Base-by-base conservation (phyloP, 2,329 filamentous ascomycete genomes). In the Arthrobotrys sinensis region DNA sequence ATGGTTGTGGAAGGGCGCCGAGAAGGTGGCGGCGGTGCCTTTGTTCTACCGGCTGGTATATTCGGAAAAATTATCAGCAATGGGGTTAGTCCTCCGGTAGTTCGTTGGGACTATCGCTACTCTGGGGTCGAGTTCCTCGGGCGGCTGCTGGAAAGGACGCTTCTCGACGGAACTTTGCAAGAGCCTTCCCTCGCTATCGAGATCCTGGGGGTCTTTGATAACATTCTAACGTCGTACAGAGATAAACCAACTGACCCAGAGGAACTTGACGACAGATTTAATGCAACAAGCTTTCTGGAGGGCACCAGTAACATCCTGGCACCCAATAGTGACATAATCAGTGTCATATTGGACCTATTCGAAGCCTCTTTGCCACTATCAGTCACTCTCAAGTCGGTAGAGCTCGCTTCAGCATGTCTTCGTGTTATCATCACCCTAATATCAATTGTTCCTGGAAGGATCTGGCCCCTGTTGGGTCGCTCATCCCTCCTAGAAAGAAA, bases 401-500 rank as follows among this genome's bases (percentile, higher is more conserved):
- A 90, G 40, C 87, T 96, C 32, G 87, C 91, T 1, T 88, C 94
- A 57, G 90, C 92, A 24, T 97, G 93, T 83, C 85, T 94, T 21
- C 91, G 93, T 66, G 97, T 98, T 82, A 86, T 97, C 43, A 89
- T 92, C 80, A 90, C 91, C 1, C 86, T 96, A 16, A 84, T 96
- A 28, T 87, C 88, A 8, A 81, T 92, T n/a, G 89, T 91, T 64
- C 95, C 96, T 0, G 92, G 92, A 71, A 88, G 94, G 76, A 90
- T 97, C 4, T 98, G 96, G 94, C 94, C 95, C 2, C 93, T 95
- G 83, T 88, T 99, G 81, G 90, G 91, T 2, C 90, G 93, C 72
- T 96, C 93, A 83, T 90, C 91, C 79, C 86, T 99, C 16, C 87
- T 99, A 53, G 92, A 92, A 81, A 89, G 90, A 4, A 91, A 93